Evolutionary conservation across 495 filamentous ascomycete species (phyloP), one percentile per base, ranked within the genome.

Genomic region (Parmelia sp.): DNA sequence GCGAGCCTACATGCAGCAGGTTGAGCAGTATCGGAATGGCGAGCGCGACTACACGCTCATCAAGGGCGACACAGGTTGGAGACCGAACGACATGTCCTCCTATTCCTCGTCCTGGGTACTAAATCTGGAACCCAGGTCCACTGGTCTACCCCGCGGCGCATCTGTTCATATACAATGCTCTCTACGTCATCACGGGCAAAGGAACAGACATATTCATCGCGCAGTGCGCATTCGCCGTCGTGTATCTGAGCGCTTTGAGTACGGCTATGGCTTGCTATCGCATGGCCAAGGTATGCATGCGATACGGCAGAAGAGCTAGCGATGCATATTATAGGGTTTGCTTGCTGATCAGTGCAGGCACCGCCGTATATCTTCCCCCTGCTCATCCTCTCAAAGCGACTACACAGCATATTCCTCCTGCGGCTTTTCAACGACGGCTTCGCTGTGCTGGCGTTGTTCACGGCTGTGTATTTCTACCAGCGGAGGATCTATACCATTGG

Each of bases 361-460:
- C 94, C 94, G 9, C 89, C 90, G 5, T 97, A 96, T 72, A 75
- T 97, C 47, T 89, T 96, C 63, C 91, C 90, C 4, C 81, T 97
- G 29, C 84, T 98, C 37, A 80, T 94, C 42, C 79, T 96, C 45
- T 96, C 92, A 61, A 97, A 97, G 72, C 83, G 94, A 10, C 79
- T 97, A 35, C 94, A 98, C 73, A 96, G 90, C 74, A 87, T 98
- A 55, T 98, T 91, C 72, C 74, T 98, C 64, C 81, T 98, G 62
- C 87, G 94, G 23, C 85, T 92, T 68, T 98, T 98, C 82, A 98
- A 98, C 76, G 94, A 98, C 79, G 87, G 90, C 63, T 88, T 95
- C 68, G 90, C 92, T 11, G 80, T 89, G 33, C 78, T 92, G 62
- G 87, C 88, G 61, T 84, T 97, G 70, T 97, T 89, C 81, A 69